A percentile compares a stretch with the other conserved stretches of the same genome.
phyloP scores from a whole-genome alignment of 2,329 filamentous ascomycete genomes.

The Cryphonectria nitschkei region DNA sequence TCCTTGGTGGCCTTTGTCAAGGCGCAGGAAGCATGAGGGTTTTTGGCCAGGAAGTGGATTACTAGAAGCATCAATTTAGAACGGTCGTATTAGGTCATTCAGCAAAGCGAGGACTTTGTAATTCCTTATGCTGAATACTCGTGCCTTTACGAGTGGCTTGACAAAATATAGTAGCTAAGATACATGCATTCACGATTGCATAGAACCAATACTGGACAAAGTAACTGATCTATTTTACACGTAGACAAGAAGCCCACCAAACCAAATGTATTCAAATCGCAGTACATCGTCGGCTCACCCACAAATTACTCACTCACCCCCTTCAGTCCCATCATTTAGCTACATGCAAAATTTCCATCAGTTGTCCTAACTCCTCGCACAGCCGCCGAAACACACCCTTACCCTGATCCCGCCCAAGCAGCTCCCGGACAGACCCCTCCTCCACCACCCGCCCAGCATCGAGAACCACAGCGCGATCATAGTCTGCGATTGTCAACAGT shows the following conservation, averaged over 20 bases:
- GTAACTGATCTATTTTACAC: too few relatives aligned
- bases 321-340: background rate
- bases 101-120: too few relatives aligned
- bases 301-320: too few relatives aligned
- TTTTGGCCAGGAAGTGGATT: background rate
- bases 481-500: slow-evolving; percentile 6
- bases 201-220: too few relatives aligned
- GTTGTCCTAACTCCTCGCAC: slow-evolving; percentile 14
- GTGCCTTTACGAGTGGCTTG: too few relatives aligned
- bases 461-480: slow-evolving; percentile 12
- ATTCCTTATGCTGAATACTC: too few relatives aligned
- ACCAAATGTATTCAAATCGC: too few relatives aligned
- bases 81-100: background rate
- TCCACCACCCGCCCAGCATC: slow-evolving; percentile 14
- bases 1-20: slow-evolving; percentile 15
- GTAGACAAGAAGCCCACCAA: too few relatives aligned
- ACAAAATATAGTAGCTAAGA: too few relatives aligned
- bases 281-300: too few relatives aligned
- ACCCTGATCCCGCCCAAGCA: slow-evolving; percentile 10
- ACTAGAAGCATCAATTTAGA: background rate
- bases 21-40: background rate
- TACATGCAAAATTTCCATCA: background rate
- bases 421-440: slow-evolving; percentile 19
- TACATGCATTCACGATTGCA: too few relatives aligned
- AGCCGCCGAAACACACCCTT: slow-evolving; percentile 10